These are phyloP conservation scores for Guillardia theta DNA, from an alignment of 78 protist genomes.

Conservation along the genomic window DNA sequence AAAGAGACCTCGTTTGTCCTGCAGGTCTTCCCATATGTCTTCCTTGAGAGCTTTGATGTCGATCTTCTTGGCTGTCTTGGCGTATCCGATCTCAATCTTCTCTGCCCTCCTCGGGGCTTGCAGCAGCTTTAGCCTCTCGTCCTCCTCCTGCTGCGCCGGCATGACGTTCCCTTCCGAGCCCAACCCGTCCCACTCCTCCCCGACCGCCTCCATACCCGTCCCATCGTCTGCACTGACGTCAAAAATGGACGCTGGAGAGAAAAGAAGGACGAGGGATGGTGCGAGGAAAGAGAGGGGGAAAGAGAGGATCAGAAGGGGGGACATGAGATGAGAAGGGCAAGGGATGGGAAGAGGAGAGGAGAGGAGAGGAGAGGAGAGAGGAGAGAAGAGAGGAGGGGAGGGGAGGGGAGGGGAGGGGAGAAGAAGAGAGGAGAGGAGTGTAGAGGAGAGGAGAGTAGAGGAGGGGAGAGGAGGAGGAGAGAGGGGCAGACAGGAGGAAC, in stretches of 20 bases:
- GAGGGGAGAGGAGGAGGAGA: not conserved
- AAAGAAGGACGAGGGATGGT: not conserved
- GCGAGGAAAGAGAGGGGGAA: not conserved
- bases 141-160: too few relatives aligned
- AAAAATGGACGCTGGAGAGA: not conserved
- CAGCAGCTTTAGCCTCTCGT: too few relatives aligned
- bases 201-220: not conserved
- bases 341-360: not conserved
- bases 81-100: conserved; percentile 26
- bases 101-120: not conserved
- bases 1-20: too few relatives aligned
- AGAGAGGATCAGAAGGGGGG: not conserved
- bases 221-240: not conserved
- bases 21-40: not conserved
- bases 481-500: too few relatives aligned
- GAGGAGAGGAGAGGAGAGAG: not conserved
- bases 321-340: not conserved
- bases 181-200: too few relatives aligned
- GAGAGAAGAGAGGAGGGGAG: not conserved
- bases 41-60: conserved; percentile 44
- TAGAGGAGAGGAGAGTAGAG: not conserved
- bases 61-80: conserved; percentile 42
- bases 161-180: too few relatives aligned
- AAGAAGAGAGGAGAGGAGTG: not conserved
- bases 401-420: not conserved